Percentiles rank a stretch among this genome's conserved stretches.
phyloP scores from a whole-genome alignment of 169 alveolate genomes.

The Theileria annulata region DNA sequence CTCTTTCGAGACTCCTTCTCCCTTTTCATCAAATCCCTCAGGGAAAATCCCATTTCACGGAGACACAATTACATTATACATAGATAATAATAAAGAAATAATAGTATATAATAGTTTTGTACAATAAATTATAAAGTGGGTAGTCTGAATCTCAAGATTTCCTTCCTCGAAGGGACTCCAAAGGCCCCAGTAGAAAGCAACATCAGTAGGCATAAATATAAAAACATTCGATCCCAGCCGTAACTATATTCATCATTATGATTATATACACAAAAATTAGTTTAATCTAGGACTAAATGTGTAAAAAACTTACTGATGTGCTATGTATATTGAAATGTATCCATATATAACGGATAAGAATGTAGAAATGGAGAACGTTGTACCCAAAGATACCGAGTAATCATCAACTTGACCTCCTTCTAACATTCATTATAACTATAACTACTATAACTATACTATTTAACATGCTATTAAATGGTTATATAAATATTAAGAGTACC shows the following conservation, averaged over 20 bases:
- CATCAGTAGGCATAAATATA: conserved; percentile 28
- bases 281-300: not conserved
- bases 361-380: conserved; percentile 40
- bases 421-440: not conserved
- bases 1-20: conserved; percentile 64
- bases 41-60: conserved; percentile 34
- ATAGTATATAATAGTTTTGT: not conserved
- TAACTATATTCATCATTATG: conserved; percentile 10
- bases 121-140: not conserved
- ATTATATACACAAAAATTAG: not conserved
- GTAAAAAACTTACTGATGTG: conserved; percentile 42
- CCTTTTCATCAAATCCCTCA: conserved; percentile 65
- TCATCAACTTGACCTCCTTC: conserved; percentile 11
- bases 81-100: not conserved
- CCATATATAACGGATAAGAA: conserved; percentile 50
- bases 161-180: conserved; percentile 31
- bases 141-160: conserved; percentile 13
- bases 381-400: conserved; percentile 31
- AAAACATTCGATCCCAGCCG: conserved; percentile 49
- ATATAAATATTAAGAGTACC: too few relatives aligned
- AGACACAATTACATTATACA: not conserved
- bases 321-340: conserved; percentile 48
- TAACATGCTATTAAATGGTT: too few relatives aligned
- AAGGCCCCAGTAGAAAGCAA: conserved; percentile 47
- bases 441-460: not conserved